A percentile compares a stretch with the other conserved stretches of the same genome.
phyloP scores from a whole-genome alignment of 2,329 filamentous ascomycete species.

The Cladosporium austrohemisphaericum region DNA sequence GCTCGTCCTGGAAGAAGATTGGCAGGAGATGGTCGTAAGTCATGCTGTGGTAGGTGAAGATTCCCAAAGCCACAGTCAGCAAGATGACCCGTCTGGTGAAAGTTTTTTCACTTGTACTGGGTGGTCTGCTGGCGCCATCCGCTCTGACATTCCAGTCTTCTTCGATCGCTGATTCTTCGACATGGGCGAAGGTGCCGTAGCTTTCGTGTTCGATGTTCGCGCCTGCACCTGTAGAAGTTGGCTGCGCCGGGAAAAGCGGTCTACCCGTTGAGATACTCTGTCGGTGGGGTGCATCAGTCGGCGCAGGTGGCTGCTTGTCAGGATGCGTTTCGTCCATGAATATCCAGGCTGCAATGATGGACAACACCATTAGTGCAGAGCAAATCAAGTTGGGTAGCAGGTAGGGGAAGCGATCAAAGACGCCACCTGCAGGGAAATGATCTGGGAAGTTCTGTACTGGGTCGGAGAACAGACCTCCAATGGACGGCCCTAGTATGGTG shows the following conservation, averaged over 20 bases:
- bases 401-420: conserved; percentile 80
- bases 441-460: conserved; percentile 71
- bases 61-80: conserved; percentile 75
- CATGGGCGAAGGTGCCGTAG: conserved; percentile 37
- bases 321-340: conserved; percentile 87
- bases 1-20: conserved; percentile 84
- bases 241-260: conserved; percentile 3
- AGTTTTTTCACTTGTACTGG: conserved; percentile 41
- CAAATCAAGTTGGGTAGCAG: conserved; percentile 87
- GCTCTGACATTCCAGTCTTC: conserved; percentile 49
- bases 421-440: conserved; percentile 60
- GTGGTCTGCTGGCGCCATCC: conserved; percentile 40
- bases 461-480: conserved; percentile 81
- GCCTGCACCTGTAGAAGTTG: conserved; percentile 61
- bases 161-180: conserved; percentile 53
- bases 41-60: conserved; percentile 95
- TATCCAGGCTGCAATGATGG: conserved; percentile 75
- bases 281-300: conserved; percentile 24
- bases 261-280: conserved; percentile 19
- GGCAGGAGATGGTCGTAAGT: conserved; percentile 87
- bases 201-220: conserved; percentile 71
- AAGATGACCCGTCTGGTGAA: conserved; percentile 66
- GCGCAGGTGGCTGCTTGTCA: conserved; percentile 61
- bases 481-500: conserved; percentile 81
- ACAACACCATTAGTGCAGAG: conserved; percentile 68